Evolutionary conservation across 2,329 filamentous ascomycete species (phyloP), one percentile per base, ranked within the genome.

Genomic region (Bipolaris cookei): DNA sequence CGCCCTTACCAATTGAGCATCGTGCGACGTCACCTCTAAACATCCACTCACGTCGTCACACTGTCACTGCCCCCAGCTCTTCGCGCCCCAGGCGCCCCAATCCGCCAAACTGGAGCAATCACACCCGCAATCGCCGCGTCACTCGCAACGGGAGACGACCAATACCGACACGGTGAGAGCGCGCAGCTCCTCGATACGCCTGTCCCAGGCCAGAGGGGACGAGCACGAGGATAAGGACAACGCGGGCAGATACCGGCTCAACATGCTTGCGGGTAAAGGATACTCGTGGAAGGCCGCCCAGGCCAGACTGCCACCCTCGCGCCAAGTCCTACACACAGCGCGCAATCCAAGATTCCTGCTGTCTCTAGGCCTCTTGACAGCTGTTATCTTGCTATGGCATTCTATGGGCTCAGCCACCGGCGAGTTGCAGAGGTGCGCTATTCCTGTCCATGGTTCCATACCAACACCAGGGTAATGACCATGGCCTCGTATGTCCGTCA

Each of bases 221-320:
- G 69, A 69, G 53, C 28, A 10, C 28, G 57, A 54, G 41, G 64
- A 72, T 20, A 61, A 66, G 55, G 57, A 54, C 46, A 54, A 61
- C 56, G 58, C 56, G 34, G 64, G 59, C 59, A 59, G 52, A 51
- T 56, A 50, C 42, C 39, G 44, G 44, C 54, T 69, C 63, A 70
- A 46, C 49, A 97, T 97, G 93, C 87, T 97, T 81, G 87, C 96
- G 69, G 90, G 91, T 64, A 96, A 96, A 80, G 90, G 90, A 77
- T 91, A 91, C 76, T 85, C 88, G 77, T 98, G 94, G 93, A 97
- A 96, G 83, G 90, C 91, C 65, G 90, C 93, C 66, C 90, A 87
- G 80, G 84, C 90, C 70, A 86, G 87, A 72, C 81, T 97, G 68
- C 92, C 92, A 41, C 89, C 91, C 55, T 88, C 87, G 67, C 86